Percentiles rank a stretch among this genome's conserved stretches.
Evolutionary conservation across 2,329 filamentous ascomycete genomes (phyloP).

Genomic region (Paradendryphiella salina): DNA sequence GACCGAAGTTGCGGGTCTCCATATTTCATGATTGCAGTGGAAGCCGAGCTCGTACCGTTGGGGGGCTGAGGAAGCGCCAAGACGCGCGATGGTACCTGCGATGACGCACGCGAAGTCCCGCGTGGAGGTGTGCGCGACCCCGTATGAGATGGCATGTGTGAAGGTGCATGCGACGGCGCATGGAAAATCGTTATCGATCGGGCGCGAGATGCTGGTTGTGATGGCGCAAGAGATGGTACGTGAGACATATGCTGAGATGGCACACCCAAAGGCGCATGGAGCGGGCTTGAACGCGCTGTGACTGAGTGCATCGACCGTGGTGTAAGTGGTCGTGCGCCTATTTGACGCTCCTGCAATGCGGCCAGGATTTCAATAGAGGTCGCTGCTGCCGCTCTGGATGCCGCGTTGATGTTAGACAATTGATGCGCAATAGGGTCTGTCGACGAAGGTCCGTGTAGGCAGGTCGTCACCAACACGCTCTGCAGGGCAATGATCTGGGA

Average conservation of each 20-base stretch:
- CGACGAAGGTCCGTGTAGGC: conserved; percentile 44
- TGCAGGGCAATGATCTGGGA: conserved; percentile 44
- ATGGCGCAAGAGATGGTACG: conserved; percentile 2
- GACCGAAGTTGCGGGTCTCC: conserved; percentile 13
- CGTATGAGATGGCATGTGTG: not conserved
- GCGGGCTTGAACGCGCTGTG: conserved; percentile 8
- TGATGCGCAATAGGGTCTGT: conserved; percentile 40
- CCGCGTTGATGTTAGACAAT: conserved; percentile 34
- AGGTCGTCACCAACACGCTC: conserved; percentile 37
- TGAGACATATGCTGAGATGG: not conserved
- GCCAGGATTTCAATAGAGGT: conserved; percentile 35
- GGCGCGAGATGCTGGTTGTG: conserved; percentile 1
- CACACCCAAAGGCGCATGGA: conserved; percentile 2
- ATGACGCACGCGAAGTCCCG: not conserved
- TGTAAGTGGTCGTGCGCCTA: conserved; percentile 20
- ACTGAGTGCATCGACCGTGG: conserved; percentile 24
- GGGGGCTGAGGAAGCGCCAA: conserved; percentile 21
- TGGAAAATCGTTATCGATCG: not conserved
- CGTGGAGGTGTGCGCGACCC: not conserved
- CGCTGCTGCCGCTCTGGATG: conserved; percentile 36
- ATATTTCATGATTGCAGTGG: conserved; percentile 32
- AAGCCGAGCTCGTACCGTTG: conserved; percentile 19
- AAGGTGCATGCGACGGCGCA: conserved; percentile 1
- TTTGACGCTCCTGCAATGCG: conserved; percentile 32
- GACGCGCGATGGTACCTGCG: conserved; percentile 15